A percentile compares a stretch with the other conserved stretches of the same genome.
Conservation (phyloP, 1,284 basidiomycete species). For the Leccinum solheimii region DNA sequence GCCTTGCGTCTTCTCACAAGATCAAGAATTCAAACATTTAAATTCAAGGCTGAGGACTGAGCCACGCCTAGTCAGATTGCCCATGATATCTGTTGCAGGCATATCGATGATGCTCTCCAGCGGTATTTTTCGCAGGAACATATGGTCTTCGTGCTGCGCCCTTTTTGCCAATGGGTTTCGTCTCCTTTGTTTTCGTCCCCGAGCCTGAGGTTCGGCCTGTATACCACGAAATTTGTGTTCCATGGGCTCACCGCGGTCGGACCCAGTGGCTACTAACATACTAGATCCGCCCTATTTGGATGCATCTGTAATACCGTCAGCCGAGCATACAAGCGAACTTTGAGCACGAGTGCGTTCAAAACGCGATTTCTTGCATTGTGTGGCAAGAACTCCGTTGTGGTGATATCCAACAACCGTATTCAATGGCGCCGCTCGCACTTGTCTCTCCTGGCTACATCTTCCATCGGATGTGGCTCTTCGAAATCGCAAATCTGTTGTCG, state of each 20-base stretch:
- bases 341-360: no score
- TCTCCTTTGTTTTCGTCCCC: background rate
- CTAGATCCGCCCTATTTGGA: no score
- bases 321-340: no score
- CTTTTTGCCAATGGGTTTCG: background rate
- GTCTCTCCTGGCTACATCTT: no score
- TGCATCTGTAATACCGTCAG: no score
- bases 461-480: no score
- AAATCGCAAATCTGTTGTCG: no score
- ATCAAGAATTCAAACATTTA: background rate
- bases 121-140: background rate
- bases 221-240: background rate
- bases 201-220: no score
- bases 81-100: background rate
- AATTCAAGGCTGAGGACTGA: background rate
- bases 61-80: background rate
- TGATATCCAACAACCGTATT: background rate
- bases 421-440: background rate
- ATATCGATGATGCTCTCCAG: background rate
- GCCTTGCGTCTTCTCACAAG: background rate
- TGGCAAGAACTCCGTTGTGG: background rate
- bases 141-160: background rate
- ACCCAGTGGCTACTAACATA: background rate
- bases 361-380: background rate
- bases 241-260: background rate